Evolutionary conservation across 1,284 basidiomycete species (phyloP).

Genomic region (Bjerkandera adusta): DNA sequence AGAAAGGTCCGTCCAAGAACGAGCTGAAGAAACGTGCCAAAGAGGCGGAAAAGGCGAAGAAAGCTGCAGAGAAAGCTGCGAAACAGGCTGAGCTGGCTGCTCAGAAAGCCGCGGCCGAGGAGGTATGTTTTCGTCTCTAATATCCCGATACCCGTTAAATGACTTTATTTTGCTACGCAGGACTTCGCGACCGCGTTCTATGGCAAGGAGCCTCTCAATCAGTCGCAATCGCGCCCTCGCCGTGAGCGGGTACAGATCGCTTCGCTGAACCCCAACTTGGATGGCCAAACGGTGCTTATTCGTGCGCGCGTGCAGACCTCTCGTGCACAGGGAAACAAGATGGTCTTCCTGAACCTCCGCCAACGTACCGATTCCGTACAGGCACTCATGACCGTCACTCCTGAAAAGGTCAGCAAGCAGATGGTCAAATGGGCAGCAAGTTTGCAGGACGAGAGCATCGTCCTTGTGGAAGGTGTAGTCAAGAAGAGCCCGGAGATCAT

Average conservation of each 20-base stretch:
- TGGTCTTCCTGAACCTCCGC: constrained; percentile 92
- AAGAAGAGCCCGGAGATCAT: constrained; percentile 85
- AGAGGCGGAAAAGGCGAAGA: constrained; percentile 90
- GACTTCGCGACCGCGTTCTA: constrained; percentile 89
- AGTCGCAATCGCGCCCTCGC: constrained; percentile 76
- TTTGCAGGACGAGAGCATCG: constrained; percentile 87
- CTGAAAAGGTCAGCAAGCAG: constrained; percentile 90
- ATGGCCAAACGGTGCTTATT: constrained; percentile 82
- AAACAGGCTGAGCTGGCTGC: constrained; percentile 77
- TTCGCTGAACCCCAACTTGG: constrained; percentile 62
- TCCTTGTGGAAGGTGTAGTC: constrained; percentile 84
- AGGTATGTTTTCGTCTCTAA: constrained; percentile 42
- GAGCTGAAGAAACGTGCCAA: constrained; percentile 94
- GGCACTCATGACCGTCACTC: constrained; percentile 76
- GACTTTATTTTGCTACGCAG: constrained; percentile 35
- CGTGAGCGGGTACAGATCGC: constrained; percentile 57
- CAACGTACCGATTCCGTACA: constrained; percentile 91
- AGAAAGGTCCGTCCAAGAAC: constrained; percentile 68
- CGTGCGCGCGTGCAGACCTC: constrained; percentile 92
- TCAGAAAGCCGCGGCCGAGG: constrained; percentile 72
- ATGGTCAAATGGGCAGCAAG: constrained; percentile 94
- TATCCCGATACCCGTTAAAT: neutral
- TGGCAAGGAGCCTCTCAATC: constrained; percentile 89
- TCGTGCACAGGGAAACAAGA: constrained; percentile 89
- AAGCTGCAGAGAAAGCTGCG: constrained; percentile 82